Conservation (phyloP, 1,139 yeast genomes). For the Scheffersomyces segobiensis region DNA sequence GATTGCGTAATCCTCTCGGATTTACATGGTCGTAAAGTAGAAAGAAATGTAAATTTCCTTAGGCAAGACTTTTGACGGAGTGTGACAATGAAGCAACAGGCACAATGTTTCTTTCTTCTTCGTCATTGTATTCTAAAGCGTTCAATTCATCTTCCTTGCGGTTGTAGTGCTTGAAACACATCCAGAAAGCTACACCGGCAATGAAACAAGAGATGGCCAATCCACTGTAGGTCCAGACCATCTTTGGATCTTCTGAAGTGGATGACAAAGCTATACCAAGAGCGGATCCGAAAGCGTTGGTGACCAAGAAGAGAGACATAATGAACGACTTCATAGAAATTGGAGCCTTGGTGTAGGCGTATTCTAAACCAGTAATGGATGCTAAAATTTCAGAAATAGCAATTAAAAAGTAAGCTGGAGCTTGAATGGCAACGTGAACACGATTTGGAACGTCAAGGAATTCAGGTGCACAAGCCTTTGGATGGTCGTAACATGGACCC, state of each 20-base stretch:
- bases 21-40: not conserved
- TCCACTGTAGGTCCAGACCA: conserved; percentile 66
- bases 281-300: conserved; percentile 69
- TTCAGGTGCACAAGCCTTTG: conserved; percentile 37
- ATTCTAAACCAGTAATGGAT: conserved; percentile 66
- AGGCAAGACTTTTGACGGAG: conserved; percentile 15
- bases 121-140: conserved; percentile 42
- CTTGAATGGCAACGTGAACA: conserved; percentile 62
- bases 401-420: conserved; percentile 63
- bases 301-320: conserved; percentile 61
- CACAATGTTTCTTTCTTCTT: conserved; percentile 12
- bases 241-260: conserved; percentile 65
- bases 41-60: not conserved
- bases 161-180: conserved; percentile 58
- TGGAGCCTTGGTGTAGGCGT: conserved; percentile 73
- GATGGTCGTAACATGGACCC: conserved; percentile 75
- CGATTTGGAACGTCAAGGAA: conserved; percentile 44
- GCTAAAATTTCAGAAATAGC: conserved; percentile 67
- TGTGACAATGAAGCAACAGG: conserved; percentile 14
- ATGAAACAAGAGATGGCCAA: conserved; percentile 58
- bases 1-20: not conserved
- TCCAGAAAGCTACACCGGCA: conserved; percentile 66
- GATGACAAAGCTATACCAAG: conserved; percentile 72
- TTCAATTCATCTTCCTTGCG: conserved; percentile 61
- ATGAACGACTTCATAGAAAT: conserved; percentile 64